Percentiles rank a stretch among this genome's conserved stretches.
Conservation (phyloP, 1,284 basidiomycete genomes). For the Melampsora americana region DNA sequence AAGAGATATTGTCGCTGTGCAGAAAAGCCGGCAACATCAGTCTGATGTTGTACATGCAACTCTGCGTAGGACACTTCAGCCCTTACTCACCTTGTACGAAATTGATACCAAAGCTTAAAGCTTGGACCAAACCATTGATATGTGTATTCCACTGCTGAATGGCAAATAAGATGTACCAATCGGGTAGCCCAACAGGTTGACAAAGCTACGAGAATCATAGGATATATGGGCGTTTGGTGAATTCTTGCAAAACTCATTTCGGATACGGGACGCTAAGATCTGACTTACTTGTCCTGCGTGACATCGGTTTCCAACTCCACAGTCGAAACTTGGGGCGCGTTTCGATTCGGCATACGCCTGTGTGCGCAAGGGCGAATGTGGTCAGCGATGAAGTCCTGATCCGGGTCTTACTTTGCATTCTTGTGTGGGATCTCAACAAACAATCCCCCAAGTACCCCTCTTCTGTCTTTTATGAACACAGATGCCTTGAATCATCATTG, state of each 20-base stretch:
- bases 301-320: slow-evolving; percentile 34
- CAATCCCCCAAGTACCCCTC: too few relatives aligned
- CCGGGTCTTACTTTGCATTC: too few relatives aligned
- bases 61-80: not conserved
- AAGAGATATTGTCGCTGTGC: slow-evolving; percentile 4
- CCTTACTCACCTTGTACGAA: slow-evolving; percentile 38
- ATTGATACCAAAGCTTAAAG: slow-evolving; percentile 21
- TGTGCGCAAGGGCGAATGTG: not conserved
- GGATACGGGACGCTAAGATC: not conserved
- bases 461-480: too few relatives aligned
- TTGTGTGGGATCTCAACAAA: too few relatives aligned
- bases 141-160: slow-evolving; percentile 41
- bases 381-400: too few relatives aligned
- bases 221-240: not conserved
- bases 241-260: not conserved
- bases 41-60: not conserved
- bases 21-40: not conserved
- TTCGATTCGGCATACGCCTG: slow-evolving; percentile 34
- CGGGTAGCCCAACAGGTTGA: slow-evolving; percentile 19
- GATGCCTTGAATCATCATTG: not conserved
- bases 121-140: slow-evolving; percentile 22
- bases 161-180: slow-evolving; percentile 42
- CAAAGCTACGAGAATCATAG: slow-evolving; percentile 16
- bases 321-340: slow-evolving; percentile 22
- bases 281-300: slow-evolving; percentile 15